phyloP scores from a whole-genome alignment of 306 rosid species.

The Acacia crassicarpa region DNA sequence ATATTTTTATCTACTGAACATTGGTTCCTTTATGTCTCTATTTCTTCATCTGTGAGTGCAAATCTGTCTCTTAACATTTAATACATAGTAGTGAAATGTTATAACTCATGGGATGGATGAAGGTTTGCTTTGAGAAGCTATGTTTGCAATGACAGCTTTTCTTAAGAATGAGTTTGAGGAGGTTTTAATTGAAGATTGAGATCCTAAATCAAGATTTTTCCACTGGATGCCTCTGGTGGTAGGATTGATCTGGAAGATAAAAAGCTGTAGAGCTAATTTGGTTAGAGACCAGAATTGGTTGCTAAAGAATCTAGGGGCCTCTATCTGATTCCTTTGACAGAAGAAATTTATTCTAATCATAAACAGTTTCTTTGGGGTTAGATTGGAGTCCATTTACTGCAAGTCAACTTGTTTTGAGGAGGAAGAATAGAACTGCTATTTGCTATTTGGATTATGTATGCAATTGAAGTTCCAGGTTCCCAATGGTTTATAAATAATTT shows the following conservation, averaged over 20 bases:
- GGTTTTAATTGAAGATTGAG: background rate
- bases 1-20: background rate
- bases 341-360: background rate
- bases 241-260: background rate
- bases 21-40: background rate
- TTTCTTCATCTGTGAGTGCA: background rate
- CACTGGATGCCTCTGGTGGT: background rate
- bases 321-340: background rate
- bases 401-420: background rate
- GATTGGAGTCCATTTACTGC: background rate
- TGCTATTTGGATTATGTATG: background rate
- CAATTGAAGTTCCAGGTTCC: no score
- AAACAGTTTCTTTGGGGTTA: background rate
- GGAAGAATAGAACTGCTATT: background rate
- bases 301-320: background rate
- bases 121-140: background rate
- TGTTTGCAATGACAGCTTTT: background rate
- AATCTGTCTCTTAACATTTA: background rate
- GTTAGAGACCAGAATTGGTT: background rate
- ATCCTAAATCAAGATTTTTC: background rate
- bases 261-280: background rate
- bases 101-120: background rate
- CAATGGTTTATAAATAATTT: background rate
- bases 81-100: background rate
- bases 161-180: slow-evolving; percentile 13